These are phyloP conservation scores for Fraxinus americana DNA, from an alignment of 257 asterid genomes.

Conservation along the genomic window DNA sequence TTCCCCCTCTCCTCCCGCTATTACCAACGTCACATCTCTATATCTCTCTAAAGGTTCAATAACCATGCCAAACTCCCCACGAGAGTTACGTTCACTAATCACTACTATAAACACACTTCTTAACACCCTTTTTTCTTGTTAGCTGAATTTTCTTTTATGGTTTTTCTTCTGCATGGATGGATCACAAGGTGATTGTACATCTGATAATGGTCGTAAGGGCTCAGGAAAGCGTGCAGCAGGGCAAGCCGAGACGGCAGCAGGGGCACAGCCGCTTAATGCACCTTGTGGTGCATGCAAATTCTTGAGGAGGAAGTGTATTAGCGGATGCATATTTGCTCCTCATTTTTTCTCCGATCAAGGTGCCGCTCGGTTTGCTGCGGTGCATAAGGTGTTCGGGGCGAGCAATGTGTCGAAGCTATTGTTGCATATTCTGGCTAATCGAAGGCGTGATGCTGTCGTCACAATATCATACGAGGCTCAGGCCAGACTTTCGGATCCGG, in stretches of 20 bases:
- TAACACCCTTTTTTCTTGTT: conserved; percentile 22
- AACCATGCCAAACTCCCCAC: conserved; percentile 48
- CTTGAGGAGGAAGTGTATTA: conserved; percentile 81
- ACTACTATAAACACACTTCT: conserved; percentile 44
- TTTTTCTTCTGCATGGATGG: conserved; percentile 51
- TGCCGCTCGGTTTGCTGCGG: conserved; percentile 84
- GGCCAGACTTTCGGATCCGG: conserved; percentile 85
- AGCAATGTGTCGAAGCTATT: conserved; percentile 83
- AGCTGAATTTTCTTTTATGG: conserved; percentile 1
- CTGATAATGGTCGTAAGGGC: conserved; percentile 40
- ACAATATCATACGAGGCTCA: conserved; percentile 89
- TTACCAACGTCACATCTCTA: conserved; percentile 30
- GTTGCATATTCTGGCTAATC: conserved; percentile 60
- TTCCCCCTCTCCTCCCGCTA: conserved; percentile 9
- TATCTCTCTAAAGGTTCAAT: conserved; percentile 17
- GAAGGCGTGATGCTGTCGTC: conserved; percentile 75
- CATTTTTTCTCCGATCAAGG: conserved; percentile 84
- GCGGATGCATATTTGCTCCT: conserved; percentile 84
- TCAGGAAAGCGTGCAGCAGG: conserved; percentile 30
- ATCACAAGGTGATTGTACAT: conserved; percentile 35
- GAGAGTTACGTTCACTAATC: conserved; percentile 65
- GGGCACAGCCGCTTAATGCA: conserved; percentile 21
- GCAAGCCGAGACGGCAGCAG: conserved; percentile 9
- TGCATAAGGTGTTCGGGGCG: conserved; percentile 91
- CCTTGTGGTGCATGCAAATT: conserved; percentile 97